Conservation (phyloP, 257 asterid species). For the Solanum virginianum region DNA sequence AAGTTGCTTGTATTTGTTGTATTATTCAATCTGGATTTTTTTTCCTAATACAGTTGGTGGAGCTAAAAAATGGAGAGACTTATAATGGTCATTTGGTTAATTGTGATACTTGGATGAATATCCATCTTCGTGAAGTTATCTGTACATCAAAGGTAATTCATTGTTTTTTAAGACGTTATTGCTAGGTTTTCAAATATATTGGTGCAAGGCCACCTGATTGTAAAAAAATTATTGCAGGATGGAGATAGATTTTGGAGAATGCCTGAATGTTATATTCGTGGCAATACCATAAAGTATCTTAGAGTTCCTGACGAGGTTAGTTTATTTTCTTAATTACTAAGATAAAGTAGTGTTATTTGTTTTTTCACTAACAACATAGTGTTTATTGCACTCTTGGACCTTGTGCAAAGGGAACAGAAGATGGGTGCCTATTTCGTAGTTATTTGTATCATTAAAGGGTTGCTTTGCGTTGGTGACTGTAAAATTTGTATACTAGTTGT, state of each 20-base stretch:
- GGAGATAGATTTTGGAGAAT: conserved; percentile 98
- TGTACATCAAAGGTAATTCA: conserved; percentile 83
- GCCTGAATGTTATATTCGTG: conserved; percentile 87
- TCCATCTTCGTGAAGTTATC: conserved; percentile 97
- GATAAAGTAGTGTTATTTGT: not conserved
- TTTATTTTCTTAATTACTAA: not conserved
- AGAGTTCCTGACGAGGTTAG: conserved; percentile 96
- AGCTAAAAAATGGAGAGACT: conserved; percentile 94
- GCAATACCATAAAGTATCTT: conserved; percentile 51
- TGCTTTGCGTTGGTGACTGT: not conserved
- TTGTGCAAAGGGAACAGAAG: not conserved
- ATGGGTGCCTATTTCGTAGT: not conserved
- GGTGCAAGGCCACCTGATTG: not conserved
- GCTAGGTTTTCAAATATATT: not conserved
- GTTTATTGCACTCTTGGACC: not conserved
- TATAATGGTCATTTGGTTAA: conserved; percentile 94
- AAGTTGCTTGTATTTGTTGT: not conserved
- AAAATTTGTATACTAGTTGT: not conserved
- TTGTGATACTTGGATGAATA: conserved; percentile 98
- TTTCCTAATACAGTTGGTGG: conserved; percentile 53
- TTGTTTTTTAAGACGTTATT: not conserved
- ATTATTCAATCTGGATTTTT: not conserved
- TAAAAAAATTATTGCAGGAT: conserved; percentile 37
- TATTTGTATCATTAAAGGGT: not conserved
- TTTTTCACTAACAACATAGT: not conserved